These are phyloP conservation scores for Magnolia kwangsiensis DNA, from an alignment of 164 flowering plant genomes.

Conservation along the genomic window DNA sequence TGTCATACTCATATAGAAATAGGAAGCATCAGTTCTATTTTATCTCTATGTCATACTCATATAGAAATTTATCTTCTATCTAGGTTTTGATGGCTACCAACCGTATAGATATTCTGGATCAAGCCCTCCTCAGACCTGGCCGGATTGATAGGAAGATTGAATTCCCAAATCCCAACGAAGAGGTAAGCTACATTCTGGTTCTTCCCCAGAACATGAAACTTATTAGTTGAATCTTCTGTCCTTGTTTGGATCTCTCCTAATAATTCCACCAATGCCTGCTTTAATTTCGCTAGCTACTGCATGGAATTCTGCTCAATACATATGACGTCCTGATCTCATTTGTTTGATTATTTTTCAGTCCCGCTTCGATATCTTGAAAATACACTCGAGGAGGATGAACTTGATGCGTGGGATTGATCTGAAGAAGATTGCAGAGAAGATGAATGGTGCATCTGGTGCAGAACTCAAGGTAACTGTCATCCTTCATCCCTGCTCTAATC, in stretches of 20 bases:
- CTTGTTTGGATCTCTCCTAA: too few relatives aligned
- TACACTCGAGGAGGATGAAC: constrained; percentile 95
- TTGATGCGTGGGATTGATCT: constrained; percentile 97
- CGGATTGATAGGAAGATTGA: constrained; percentile 95
- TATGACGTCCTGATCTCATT: too few relatives aligned
- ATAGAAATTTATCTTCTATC: neutral
- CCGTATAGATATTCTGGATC: constrained; percentile 93
- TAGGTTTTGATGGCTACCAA: constrained; percentile 99
- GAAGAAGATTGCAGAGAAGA: constrained; percentile 96
- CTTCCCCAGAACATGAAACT: neutral
- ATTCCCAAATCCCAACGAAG: constrained; percentile 94
- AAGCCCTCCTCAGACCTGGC: constrained; percentile 98
- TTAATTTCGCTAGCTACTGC: too few relatives aligned
- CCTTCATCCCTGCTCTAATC: neutral
- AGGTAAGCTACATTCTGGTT: constrained; percentile 32
- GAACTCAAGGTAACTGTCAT: constrained; percentile 74
- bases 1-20: too few relatives aligned
- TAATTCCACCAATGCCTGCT: too few relatives aligned
- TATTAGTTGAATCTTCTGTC: too few relatives aligned
- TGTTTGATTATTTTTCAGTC: constrained; percentile 48
- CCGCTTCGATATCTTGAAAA: constrained; percentile 82
- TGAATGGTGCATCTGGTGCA: constrained; percentile 99
- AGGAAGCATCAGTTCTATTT: too few relatives aligned
- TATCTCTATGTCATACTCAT: too few relatives aligned
- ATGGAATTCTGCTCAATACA: too few relatives aligned